These are phyloP conservation scores for Pueraria montana DNA, from an alignment of 306 rosid species.

Conservation along the genomic window DNA sequence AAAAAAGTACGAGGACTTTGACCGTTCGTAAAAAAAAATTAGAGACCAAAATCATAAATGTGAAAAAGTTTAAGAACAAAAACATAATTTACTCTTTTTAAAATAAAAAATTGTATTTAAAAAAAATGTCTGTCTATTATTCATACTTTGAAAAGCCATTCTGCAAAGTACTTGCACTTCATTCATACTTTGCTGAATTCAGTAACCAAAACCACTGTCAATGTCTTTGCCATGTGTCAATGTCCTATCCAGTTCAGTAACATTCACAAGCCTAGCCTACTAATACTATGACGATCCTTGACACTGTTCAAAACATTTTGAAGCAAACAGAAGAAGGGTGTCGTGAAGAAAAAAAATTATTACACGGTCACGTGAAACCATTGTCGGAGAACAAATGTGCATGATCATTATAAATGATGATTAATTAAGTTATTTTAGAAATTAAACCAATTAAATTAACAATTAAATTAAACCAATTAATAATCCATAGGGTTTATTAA, in stretches of 20 bases:
- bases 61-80: no score
- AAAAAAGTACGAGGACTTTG: no score
- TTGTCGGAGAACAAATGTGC: not conserved
- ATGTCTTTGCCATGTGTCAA: constrained; percentile 23
- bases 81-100: no score
- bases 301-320: not conserved
- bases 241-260: constrained; percentile 21
- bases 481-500: no score
- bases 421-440: not conserved
- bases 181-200: constrained; percentile 22
- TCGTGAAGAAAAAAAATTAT: constrained; percentile 29
- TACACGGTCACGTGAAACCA: constrained; percentile 37
- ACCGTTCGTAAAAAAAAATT: no score
- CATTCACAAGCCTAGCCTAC: constrained; percentile 11
- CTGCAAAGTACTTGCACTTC: not conserved
- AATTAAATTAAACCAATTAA: not conserved
- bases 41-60: no score
- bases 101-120: no score
- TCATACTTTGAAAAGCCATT: constrained; percentile 19
- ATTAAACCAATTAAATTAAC: not conserved
- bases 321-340: constrained; percentile 6
- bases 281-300: not conserved
- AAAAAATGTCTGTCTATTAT: not conserved
- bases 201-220: constrained; percentile 34
- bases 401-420: not conserved